A percentile compares a stretch with the other conserved stretches of the same genome.
Evolutionary conservation across 2,329 filamentous ascomycete species (phyloP).

Genomic region (Ilyonectria mors-panacis): DNA sequence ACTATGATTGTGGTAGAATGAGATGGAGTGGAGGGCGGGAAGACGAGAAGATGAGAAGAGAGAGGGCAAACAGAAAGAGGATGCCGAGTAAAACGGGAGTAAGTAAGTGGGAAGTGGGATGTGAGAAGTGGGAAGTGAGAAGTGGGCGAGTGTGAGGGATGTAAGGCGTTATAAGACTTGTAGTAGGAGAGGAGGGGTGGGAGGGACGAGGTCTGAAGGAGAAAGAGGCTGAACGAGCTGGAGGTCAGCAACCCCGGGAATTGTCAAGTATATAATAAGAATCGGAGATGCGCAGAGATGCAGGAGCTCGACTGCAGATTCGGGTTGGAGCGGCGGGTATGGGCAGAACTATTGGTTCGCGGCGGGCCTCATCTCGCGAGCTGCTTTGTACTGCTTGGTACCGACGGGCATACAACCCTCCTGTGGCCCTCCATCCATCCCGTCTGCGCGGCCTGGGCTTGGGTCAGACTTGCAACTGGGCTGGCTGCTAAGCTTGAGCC

Average conservation of each 20-base stretch:
- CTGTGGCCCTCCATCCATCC: conserved; percentile 19
- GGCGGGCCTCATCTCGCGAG: conserved; percentile 47
- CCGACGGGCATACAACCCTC: conserved; percentile 23
- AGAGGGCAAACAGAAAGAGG: neutral
- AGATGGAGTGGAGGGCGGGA: neutral
- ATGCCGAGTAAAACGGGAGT: neutral
- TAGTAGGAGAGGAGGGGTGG: neutral
- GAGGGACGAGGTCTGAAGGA: conserved; percentile 9
- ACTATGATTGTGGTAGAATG: neutral
- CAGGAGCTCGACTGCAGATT: conserved; percentile 34
- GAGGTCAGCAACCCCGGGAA: conserved; percentile 40
- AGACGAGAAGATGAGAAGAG: neutral
- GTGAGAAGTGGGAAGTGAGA: neutral
- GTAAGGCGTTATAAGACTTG: conserved; percentile 5
- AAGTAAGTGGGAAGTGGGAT: conserved; percentile 7
- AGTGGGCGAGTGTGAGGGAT: conserved; percentile 1
- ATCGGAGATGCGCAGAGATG: conserved; percentile 40
- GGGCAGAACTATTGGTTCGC: conserved; percentile 41
- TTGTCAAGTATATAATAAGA: conserved; percentile 46
- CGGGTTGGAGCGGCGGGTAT: conserved; percentile 44
- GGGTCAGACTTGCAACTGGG: conserved; percentile 12
- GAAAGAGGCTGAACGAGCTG: conserved; percentile 39
- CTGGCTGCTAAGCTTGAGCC: conserved; percentile 29
- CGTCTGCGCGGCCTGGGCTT: conserved; percentile 34
- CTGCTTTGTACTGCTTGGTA: conserved; percentile 39